Conservation (phyloP, 495 filamentous ascomycete species). For the Aspergillus biplanus region DNA sequence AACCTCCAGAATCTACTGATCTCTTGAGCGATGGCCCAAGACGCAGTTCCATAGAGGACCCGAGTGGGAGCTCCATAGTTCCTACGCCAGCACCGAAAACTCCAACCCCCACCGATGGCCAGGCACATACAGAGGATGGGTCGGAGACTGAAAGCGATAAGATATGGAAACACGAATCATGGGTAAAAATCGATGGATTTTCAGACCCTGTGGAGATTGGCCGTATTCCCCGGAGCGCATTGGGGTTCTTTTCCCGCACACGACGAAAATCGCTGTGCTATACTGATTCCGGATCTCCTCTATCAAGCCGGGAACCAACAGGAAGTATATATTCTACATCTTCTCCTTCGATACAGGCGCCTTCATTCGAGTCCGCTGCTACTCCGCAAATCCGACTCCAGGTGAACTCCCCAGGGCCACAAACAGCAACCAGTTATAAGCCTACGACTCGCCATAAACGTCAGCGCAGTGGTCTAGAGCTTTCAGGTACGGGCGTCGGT, state of each 20-base stretch:
- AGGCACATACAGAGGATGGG: slow-evolving; percentile 22
- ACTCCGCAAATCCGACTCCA: slow-evolving; percentile 27
- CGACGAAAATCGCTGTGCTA: slow-evolving; percentile 74
- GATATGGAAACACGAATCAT: slow-evolving; percentile 83
- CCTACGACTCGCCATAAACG: slow-evolving; percentile 38
- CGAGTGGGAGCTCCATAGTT: slow-evolving; percentile 47
- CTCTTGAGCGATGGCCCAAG: slow-evolving; percentile 35
- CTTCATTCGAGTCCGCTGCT: slow-evolving; percentile 28
- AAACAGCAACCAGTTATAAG: slow-evolving; percentile 20
- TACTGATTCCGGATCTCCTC: slow-evolving; percentile 45
- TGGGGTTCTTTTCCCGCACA: slow-evolving; percentile 91
- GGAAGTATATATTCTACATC: slow-evolving; percentile 39
- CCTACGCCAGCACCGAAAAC: slow-evolving; percentile 32
- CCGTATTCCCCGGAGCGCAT: slow-evolving; percentile 74
- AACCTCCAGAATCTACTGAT: slow-evolving; percentile 34
- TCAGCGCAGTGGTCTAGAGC: slow-evolving; percentile 47
- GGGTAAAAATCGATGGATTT: slow-evolving; percentile 77
- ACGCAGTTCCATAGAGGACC: slow-evolving; percentile 36
- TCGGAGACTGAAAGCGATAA: slow-evolving; percentile 50
- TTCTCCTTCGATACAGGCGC: slow-evolving; percentile 32
- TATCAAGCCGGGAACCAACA: slow-evolving; percentile 37
- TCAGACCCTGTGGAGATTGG: slow-evolving; percentile 79
- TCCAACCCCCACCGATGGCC: slow-evolving; percentile 24
- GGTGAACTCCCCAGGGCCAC: slow-evolving; percentile 27
- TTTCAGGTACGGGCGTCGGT: slow-evolving; percentile 83